Percentiles rank a stretch among this genome's conserved stretches.
phyloP scores from a whole-genome alignment of 1,284 basidiomycete genomes.

The Puccinia coronata region DNA sequence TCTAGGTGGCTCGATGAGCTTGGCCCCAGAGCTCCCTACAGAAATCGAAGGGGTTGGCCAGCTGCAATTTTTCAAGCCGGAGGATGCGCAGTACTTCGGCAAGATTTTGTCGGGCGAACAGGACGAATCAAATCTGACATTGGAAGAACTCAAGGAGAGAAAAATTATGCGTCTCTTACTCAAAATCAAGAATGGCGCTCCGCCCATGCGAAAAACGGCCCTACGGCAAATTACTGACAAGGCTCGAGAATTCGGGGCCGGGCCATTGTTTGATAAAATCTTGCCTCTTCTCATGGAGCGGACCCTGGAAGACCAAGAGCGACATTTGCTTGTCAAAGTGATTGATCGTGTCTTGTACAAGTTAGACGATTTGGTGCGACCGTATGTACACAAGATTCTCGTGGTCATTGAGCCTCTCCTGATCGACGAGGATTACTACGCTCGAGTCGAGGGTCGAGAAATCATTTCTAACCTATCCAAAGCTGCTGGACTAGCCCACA shows the following conservation, averaged over 20 bases:
- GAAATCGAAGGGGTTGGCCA: constrained; percentile 98
- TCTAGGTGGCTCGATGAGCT: constrained; percentile 78
- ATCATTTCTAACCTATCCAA: constrained; percentile 99
- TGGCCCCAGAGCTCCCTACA: constrained; percentile 84
- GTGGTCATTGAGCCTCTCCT: constrained; percentile 98
- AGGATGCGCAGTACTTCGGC: constrained; percentile 96
- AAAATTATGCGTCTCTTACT: constrained; percentile 99
- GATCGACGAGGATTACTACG: constrained; percentile 99
- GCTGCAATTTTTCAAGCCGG: constrained; percentile 95
- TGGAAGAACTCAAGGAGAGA: constrained; percentile 99
- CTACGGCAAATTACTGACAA: constrained; percentile 99
- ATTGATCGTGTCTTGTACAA: constrained; percentile 99
- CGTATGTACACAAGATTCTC: constrained; percentile 98
- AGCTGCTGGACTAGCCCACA: constrained; percentile 96
- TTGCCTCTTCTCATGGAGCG: constrained; percentile 98
- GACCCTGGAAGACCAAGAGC: constrained; percentile 97
- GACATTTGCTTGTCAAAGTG: constrained; percentile 97
- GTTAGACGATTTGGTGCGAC: constrained; percentile 95
- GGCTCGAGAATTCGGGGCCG: constrained; percentile 95
- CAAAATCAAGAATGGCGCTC: constrained; percentile 99
- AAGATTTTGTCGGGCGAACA: constrained; percentile 95
- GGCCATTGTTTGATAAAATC: constrained; percentile 99
- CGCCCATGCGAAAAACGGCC: constrained; percentile 95
- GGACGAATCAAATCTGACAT: constrained; percentile 74
- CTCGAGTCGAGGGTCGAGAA: constrained; percentile 97